phyloP scores from a whole-genome alignment of 257 asterid species.

The Petunia axillaris region DNA sequence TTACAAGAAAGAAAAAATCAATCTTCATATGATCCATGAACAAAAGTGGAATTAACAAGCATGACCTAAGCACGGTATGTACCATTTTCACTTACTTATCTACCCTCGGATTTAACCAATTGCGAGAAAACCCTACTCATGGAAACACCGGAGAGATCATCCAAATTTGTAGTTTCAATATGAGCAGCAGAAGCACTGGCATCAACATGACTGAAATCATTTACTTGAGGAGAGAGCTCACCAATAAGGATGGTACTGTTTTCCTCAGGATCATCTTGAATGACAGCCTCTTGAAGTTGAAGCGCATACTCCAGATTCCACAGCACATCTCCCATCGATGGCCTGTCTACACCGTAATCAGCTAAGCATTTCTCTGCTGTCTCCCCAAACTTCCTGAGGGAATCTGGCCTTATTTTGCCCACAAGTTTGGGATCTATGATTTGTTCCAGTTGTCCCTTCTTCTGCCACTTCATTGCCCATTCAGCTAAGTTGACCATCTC shows the following conservation, averaged over 20 bases:
- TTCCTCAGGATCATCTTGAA: slow-evolving; percentile 67
- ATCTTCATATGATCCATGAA: slow-evolving; percentile 15
- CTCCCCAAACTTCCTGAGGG: slow-evolving; percentile 78
- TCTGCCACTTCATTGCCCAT: slow-evolving; percentile 83
- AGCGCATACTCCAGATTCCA: slow-evolving; percentile 86
- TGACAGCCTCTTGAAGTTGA: slow-evolving; percentile 70
- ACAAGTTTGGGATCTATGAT: slow-evolving; percentile 59
- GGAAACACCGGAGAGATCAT: slow-evolving; percentile 66
- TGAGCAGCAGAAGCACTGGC: slow-evolving; percentile 38
- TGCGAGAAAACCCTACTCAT: slow-evolving; percentile 79
- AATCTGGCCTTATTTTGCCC: slow-evolving; percentile 65
- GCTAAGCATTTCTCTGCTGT: slow-evolving; percentile 86
- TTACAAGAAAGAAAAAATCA: slow-evolving; percentile 1
- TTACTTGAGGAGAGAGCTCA: slow-evolving; percentile 58
- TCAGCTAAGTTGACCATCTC: slow-evolving; percentile 87
- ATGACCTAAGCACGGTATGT: slow-evolving; percentile 3
- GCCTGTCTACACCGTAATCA: slow-evolving; percentile 74
- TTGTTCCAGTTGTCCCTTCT: slow-evolving; percentile 70
- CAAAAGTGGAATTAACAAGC: slow-evolving; percentile 23
- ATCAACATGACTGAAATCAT: slow-evolving; percentile 40
- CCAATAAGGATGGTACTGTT: slow-evolving; percentile 67
- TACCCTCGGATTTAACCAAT: slow-evolving; percentile 72
- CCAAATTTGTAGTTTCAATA: slow-evolving; percentile 46
- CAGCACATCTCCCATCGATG: slow-evolving; percentile 80
- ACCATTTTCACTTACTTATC: slow-evolving; percentile 38